Evolutionary conservation across 352 stramenopile genomes (phyloP), one percentile per base, ranked within the genome.

Genomic region (Phytopythium chamaehyphon): DNA sequence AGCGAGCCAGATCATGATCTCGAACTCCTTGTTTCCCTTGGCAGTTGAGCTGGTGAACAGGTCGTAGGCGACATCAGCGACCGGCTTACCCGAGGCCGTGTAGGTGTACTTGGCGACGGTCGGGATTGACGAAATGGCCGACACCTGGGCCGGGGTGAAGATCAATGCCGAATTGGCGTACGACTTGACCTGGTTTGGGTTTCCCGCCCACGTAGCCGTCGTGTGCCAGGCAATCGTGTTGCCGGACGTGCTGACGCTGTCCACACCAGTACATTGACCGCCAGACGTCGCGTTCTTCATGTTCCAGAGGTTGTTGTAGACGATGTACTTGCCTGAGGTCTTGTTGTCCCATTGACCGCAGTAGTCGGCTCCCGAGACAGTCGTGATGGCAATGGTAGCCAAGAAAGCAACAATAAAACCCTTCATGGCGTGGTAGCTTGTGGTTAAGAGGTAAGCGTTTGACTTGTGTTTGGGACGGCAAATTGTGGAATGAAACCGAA

Each of bases 1-100:
- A n/a, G 67, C 43, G 14, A 76, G 57, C 67, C 67, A 73, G 40
- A 73, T 62, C 67, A 76, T 73, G 31, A 73, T 39, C 54, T 76
- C 67, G 51, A 66, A 69, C 50, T 71, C 55, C 46, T 69, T 54
- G 2, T 53, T 49, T 6, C 67, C 67, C 11, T 10, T 40, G 5
- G 26, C 21, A 11, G 52, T 57, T 0, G 67, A 64, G 23, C 61
- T 62, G 1, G 64, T 73, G 50, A 76, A 73, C 10, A 76, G 46
- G 26, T 76, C 67, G 55, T 71, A 76, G 24, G 57, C 62, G 12
- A 80, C 57, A 16, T 80, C 69, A 23, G 69, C 61, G 24, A 76
- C 68, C 33, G 75, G 62, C 7, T 68, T 56, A 19, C 53, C 61
- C 10, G 67, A 58, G 58, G 66, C 70, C 37, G 60, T 62, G 66